Percentiles rank a stretch among this genome's conserved stretches.
Conservation (phyloP, 176 grass and related monocot genomes). For the Aegilops speltoides region DNA sequence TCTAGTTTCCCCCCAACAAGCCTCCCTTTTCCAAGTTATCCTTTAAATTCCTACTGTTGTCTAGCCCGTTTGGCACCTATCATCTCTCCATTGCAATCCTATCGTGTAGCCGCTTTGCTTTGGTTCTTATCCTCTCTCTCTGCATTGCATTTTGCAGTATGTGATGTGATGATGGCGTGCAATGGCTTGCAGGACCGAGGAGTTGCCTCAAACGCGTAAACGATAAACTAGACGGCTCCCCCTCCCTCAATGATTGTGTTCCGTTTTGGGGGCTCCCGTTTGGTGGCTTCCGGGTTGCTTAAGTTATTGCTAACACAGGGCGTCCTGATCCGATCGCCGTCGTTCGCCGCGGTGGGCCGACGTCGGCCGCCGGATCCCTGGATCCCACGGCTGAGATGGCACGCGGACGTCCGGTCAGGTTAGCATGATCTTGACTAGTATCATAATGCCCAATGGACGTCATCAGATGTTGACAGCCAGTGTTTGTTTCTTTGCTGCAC, state of each 20-base stretch:
- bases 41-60: neutral
- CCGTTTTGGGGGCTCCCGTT: slow-evolving; percentile 2
- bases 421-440: neutral
- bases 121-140: neutral
- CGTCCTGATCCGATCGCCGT: neutral
- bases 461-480: slow-evolving; percentile 7
- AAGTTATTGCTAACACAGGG: neutral
- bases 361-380: neutral
- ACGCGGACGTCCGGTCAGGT: neutral
- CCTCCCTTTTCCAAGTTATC: neutral
- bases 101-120: neutral
- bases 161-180: slow-evolving; percentile 2
- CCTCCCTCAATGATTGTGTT: neutral
- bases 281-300: slow-evolving; percentile 11
- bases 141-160: neutral
- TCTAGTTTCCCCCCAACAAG: neutral
- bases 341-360: neutral
- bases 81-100: neutral
- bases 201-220: neutral
- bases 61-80: neutral
- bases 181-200: slow-evolving; percentile 19
- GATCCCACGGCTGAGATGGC: slow-evolving; percentile 6
- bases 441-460: neutral
- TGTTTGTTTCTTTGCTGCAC: neutral
- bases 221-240: neutral